Evolutionary conservation across 352 stramenopile genomes (phyloP).

Genomic region (Phytophthora sp.): DNA sequence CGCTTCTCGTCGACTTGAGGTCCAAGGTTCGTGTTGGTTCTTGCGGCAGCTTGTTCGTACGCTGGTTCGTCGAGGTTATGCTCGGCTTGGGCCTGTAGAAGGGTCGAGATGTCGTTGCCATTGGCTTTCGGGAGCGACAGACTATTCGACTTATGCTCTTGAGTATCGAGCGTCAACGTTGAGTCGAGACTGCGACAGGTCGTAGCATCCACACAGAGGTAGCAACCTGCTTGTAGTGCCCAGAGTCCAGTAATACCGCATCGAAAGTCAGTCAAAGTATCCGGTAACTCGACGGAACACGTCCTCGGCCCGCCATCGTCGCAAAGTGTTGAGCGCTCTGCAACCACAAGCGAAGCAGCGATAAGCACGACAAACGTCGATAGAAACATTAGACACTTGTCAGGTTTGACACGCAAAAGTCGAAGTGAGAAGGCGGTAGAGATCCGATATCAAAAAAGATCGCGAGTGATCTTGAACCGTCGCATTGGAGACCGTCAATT

Average conservation of each 20-base stretch:
- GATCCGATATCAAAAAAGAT: constrained; percentile 20
- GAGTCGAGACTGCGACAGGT: constrained; percentile 34
- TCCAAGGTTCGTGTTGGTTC: constrained; percentile 13
- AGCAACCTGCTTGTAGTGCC: constrained; percentile 58
- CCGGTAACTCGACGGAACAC: constrained; percentile 10
- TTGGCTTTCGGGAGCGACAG: constrained; percentile 26
- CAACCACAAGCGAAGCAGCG: constrained; percentile 3
- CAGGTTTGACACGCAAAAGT: constrained; percentile 23
- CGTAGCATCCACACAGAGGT: constrained; percentile 44
- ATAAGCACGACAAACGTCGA: constrained; percentile 3
- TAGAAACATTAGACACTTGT: constrained; percentile 10
- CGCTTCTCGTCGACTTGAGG: constrained; percentile 8
- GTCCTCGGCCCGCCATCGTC: constrained; percentile 42
- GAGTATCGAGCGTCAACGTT: background rate
- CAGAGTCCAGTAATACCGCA: constrained; percentile 40
- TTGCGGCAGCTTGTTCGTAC: constrained; percentile 18
- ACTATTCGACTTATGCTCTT: constrained; percentile 3
- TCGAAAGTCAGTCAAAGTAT: background rate
- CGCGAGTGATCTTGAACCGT: constrained; percentile 17
- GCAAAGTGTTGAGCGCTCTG: constrained; percentile 36
- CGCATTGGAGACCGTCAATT: constrained; percentile 19
- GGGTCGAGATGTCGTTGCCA: constrained; percentile 35
- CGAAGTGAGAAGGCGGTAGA: constrained; percentile 11
- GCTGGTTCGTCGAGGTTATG: constrained; percentile 9
- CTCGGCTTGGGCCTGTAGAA: constrained; percentile 33